Base-by-base conservation (phyloP, 768 basidiomycete genomes). In the Leucosporidium scottii region DNA sequence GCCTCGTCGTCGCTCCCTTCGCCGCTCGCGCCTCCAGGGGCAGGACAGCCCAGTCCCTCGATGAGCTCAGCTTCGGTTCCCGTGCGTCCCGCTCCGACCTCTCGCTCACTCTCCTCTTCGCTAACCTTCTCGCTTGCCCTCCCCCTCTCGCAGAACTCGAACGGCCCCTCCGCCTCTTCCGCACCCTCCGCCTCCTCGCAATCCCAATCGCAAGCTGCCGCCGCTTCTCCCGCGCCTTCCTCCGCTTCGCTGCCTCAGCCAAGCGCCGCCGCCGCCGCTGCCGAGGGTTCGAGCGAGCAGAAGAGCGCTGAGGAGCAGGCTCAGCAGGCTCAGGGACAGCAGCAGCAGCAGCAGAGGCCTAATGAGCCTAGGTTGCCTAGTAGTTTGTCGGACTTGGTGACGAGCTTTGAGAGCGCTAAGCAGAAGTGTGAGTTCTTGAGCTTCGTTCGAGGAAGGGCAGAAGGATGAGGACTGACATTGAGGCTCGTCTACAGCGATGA, bases 331-430 rank as follows among this genome's bases (percentile, higher is more conserved):
- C n/a, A n/a, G n/a, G n/a, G n/a, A n/a, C n/a, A 53, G 30, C 30
- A 58, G 31, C 48, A 23, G 39, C 21, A 31, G 31, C 30, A 53
- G 30, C 79, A 77, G 49, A 79, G 47, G 27, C 21, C 59, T n/a
- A 64, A 66, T 13, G 65, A 70, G 87, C 87, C 83, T n/a, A 58
- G 76, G 36, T 51, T 78, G 53, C 92, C 90, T 23, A 90, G 87
- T 64, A 91, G 87, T 31, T 77, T 99, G 76, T 90, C 91, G 17
- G 94, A 97, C 76, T 82, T 99, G 62, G 93, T 97, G 50, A 85
- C 88, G 27, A 92, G 91, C 50, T 98, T 97, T 76, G 94, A 98
- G 81, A 88, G 83, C 56, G 92, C 94, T 54, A 98, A 97, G 80
- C 92, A 94, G 82, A 93, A 96, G 78, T 92, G 93, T 93, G 60